These are phyloP conservation scores for Aspergillus terreus DNA, from an alignment of 2,329 filamentous ascomycete genomes.

Conservation along the genomic window DNA sequence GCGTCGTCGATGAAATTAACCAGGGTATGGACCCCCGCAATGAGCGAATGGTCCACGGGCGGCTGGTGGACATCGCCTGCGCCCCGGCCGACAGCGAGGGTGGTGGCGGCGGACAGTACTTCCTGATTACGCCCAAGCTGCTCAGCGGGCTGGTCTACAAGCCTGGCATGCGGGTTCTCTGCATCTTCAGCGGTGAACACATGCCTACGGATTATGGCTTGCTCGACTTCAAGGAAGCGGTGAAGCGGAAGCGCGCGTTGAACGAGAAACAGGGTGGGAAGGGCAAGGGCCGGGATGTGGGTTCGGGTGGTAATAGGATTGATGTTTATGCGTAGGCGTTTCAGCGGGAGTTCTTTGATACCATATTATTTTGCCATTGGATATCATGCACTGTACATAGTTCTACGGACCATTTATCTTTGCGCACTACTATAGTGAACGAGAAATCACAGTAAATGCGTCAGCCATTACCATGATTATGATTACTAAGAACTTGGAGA, in stretches of 20 bases:
- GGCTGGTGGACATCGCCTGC: slow-evolving; percentile 97
- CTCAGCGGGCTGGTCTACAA: slow-evolving; percentile 83
- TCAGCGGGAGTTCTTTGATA: background rate
- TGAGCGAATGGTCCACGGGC: slow-evolving; percentile 95
- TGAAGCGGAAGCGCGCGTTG: slow-evolving; percentile 32
- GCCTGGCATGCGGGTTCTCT: slow-evolving; percentile 84
- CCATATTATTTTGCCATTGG: background rate
- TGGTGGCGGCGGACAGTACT: slow-evolving; percentile 66
- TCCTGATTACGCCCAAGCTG: slow-evolving; percentile 95
- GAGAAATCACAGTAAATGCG: too few relatives aligned
- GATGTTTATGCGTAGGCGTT: slow-evolving; percentile 18
- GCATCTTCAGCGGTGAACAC: slow-evolving; percentile 82
- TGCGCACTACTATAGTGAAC: too few relatives aligned
- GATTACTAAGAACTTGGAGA: too few relatives aligned
- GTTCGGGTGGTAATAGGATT: slow-evolving; percentile 11
- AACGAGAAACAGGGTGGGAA: slow-evolving; percentile 12
- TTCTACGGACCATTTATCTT: background rate
- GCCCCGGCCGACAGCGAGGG: slow-evolving; percentile 48
- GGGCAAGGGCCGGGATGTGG: slow-evolving; percentile 15
- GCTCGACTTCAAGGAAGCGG: slow-evolving; percentile 36
- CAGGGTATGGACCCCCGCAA: slow-evolving; percentile 99
- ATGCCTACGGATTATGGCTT: slow-evolving; percentile 40
- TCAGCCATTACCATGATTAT: too few relatives aligned
- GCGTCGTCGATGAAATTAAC: slow-evolving; percentile 98
- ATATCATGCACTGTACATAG: too few relatives aligned